Percentiles rank a stretch among this genome's conserved stretches.
Conservation (phyloP, 2,329 filamentous ascomycete species). For the Massarina eburnea region DNA sequence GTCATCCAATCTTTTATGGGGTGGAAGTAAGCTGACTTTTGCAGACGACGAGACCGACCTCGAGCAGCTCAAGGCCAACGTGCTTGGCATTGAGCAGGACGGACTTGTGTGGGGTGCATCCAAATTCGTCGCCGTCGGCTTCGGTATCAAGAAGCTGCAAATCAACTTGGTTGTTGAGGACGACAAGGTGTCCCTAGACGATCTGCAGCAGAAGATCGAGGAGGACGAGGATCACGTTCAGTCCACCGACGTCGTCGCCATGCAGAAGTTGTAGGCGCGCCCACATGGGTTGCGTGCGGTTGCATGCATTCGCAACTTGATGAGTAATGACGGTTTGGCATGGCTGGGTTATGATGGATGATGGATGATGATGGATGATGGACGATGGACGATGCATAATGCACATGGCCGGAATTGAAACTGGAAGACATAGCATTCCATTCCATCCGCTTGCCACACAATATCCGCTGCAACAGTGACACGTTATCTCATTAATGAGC, state of each 20-base stretch:
- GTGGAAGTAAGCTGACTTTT: conserved; percentile 20
- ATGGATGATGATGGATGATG: conserved; percentile 6
- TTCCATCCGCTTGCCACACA: too few relatives aligned
- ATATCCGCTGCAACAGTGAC: too few relatives aligned
- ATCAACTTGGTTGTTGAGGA: conserved; percentile 98
- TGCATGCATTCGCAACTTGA: conserved; percentile 19
- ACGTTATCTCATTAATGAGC: too few relatives aligned
- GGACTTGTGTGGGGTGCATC: conserved; percentile 95
- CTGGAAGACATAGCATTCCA: background rate
- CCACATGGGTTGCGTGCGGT: background rate
- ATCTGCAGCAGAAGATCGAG: conserved; percentile 84
- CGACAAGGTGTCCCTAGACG: conserved; percentile 86
- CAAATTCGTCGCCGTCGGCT: conserved; percentile 87
- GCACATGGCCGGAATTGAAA: too few relatives aligned
- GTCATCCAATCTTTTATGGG: conserved; percentile 39
- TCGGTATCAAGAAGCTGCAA: conserved; percentile 99
- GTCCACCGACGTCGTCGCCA: conserved; percentile 81
- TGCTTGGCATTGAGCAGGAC: conserved; percentile 84
- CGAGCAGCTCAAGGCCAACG: conserved; percentile 74
- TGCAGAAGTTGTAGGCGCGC: conserved; percentile 44
- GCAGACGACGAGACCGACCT: conserved; percentile 92
- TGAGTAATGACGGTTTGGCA: conserved; percentile 18
- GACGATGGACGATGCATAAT: background rate
- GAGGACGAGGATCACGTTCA: conserved; percentile 94
- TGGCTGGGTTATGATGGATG: conserved; percentile 22